Evolutionary conservation across 768 basidiomycete species (phyloP).

Genomic region (Hygrocybe coccinea): DNA sequence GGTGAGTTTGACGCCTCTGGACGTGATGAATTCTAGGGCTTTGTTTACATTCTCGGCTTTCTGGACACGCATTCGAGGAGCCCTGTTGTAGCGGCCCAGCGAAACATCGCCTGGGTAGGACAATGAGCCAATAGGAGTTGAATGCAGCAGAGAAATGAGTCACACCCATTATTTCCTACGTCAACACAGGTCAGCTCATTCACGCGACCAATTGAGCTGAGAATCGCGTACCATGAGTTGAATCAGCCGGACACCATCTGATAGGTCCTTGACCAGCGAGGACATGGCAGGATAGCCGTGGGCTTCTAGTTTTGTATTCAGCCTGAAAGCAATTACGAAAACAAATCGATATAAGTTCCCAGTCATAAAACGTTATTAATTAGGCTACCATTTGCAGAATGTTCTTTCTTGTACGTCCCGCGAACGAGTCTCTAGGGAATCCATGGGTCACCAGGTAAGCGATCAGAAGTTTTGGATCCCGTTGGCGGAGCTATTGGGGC

Average conservation of each 20-base stretch:
- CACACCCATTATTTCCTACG: slow-evolving; percentile 93
- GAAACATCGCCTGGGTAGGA: slow-evolving; percentile 68
- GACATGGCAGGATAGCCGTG: slow-evolving; percentile 83
- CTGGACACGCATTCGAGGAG: slow-evolving; percentile 88
- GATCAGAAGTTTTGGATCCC: no score
- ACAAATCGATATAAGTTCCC: background rate
- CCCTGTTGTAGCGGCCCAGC: slow-evolving; percentile 91
- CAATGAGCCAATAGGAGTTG: background rate
- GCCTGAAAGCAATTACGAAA: slow-evolving; percentile 46
- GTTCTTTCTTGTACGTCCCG: slow-evolving; percentile 69
- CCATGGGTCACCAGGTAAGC: slow-evolving; percentile 33
- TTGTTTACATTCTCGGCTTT: slow-evolving; percentile 98
- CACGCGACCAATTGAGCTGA: background rate
- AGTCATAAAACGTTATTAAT: background rate
- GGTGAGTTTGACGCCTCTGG: slow-evolving; percentile 89
- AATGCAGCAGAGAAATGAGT: background rate
- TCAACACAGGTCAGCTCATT: background rate
- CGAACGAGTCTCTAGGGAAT: slow-evolving; percentile 60
- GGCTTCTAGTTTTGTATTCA: slow-evolving; percentile 90
- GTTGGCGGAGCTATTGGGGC: no score
- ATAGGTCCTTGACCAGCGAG: slow-evolving; percentile 85
- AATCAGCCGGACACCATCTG: slow-evolving; percentile 91
- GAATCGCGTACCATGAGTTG: slow-evolving; percentile 73
- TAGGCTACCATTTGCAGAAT: slow-evolving; percentile 81
- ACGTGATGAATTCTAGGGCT: slow-evolving; percentile 92